Evolutionary conservation across 2,329 filamentous ascomycete species (phyloP), one percentile per base, ranked within the genome.

Genomic region (Xylariaceae sp.): DNA sequence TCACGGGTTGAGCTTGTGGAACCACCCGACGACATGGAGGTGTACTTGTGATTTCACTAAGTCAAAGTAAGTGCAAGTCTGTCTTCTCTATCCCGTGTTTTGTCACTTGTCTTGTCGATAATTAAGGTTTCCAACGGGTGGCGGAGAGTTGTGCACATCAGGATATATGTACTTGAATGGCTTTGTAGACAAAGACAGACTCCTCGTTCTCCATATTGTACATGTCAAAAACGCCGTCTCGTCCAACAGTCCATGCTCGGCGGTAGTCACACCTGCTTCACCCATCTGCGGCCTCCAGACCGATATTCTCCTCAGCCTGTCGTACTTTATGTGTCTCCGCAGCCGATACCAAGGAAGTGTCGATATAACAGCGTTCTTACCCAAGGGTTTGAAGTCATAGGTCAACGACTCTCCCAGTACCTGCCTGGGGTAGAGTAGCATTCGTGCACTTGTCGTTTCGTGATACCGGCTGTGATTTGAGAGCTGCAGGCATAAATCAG

Each of bases 271-370:
- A 17, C 10, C 39, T 9, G 9, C 39, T 16, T 41, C 39, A 16
- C 39, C 39, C 16, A n/a, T 41, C 39, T 7, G 39, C 39, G 7
- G 16, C 16, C 7, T 16, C 39, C 10, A 41, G 11, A 16, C 16
- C 16, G 16, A 16, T 16, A 41, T 17, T 41, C 39, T 9, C 10
- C 9, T 17, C 11, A 7, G 39, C 39, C 28, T 41, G 39, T 10
- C 39, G 45, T 33, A 17, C 41, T 71, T 69, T 65, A 38, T 71
- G 69, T 16, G 67, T 70, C 45, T 78, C 72, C 38, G 73, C 68
- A 0, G 69, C 70, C 18, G 75, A 77, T 57, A 78, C 75, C 68
- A 88, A 81, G 58, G 80, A 86, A 51, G 76, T 71, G 58, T 88
- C 84, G 1, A 84, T 62, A 1, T 65, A 2, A 77, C 69, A 0